Conservation (phyloP, 2,329 filamentous ascomycete species). For the Intubia oerlemansii region DNA sequence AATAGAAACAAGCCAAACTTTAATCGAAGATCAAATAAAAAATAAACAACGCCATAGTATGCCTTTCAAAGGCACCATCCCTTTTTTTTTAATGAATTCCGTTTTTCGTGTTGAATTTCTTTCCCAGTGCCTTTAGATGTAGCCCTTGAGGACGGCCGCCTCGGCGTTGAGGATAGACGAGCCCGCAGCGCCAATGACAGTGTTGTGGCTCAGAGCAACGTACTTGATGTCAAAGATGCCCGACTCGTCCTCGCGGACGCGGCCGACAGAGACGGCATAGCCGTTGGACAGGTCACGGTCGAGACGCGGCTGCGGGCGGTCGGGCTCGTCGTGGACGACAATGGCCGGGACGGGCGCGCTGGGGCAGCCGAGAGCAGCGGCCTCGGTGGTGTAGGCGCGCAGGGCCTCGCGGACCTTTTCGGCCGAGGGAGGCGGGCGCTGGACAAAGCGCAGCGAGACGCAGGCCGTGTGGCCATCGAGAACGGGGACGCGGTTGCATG, state of each 20-base stretch:
- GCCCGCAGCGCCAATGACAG: constrained; percentile 82
- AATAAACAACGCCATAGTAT: too few species aligned
- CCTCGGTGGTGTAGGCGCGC: constrained; percentile 63
- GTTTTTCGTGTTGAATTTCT: too few species aligned
- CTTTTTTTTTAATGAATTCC: too few species aligned
- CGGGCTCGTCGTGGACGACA: constrained; percentile 70
- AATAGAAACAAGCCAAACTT: too few species aligned
- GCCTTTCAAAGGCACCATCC: too few species aligned
- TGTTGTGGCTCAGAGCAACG: constrained; percentile 71
- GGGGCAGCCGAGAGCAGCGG: constrained; percentile 63
- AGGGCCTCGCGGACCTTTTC: constrained; percentile 63
- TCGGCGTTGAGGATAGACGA: constrained; percentile 91
- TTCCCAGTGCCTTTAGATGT: too few species aligned
- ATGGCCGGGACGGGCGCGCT: constrained; percentile 70
- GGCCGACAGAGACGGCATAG: constrained; percentile 79
- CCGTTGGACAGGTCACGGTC: constrained; percentile 71
- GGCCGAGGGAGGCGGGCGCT: constrained; percentile 49
- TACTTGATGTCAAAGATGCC: constrained; percentile 92
- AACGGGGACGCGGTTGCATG: constrained; percentile 88
- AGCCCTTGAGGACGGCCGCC: constrained; percentile 76
- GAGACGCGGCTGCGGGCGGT: constrained; percentile 76
- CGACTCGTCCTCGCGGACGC: constrained; percentile 66
- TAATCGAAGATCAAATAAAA: too few species aligned
- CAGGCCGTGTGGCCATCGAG: constrained; percentile 92
- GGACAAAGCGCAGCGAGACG: constrained; percentile 66